Evolutionary conservation across 2,329 filamentous ascomycete species (phyloP), one percentile per base, ranked within the genome.

Genomic region (Ophiostoma tasmaniense): DNA sequence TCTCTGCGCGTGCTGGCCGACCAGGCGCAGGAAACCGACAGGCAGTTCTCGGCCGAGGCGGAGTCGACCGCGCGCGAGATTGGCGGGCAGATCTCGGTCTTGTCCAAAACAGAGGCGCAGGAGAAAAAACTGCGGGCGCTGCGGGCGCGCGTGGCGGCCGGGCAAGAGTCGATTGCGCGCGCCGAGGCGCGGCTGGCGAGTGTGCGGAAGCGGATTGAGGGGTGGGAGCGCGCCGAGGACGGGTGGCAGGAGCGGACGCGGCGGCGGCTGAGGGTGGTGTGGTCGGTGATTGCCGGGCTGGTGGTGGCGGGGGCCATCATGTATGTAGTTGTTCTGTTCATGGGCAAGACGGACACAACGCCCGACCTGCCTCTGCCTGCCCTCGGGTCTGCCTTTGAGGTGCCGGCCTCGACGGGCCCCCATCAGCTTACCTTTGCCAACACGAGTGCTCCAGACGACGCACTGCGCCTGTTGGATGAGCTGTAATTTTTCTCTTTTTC

Each of bases 201-300:
- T 17, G 89, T 91, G 14, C 83, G 86, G 66, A 79, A 83, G 68
- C 82, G 86, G 8, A 86, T 93, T 17, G 88, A 90, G 75, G 80
- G 81, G 35, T 91, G 89, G 84, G 89, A 91, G 76, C 82, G 81
- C 69, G 83, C 85, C 1, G 90, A 93, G 77, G 81, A 80, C 65
- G 85, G 87, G 74, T 89, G 88, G 82, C 86, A 90, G 77, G 87
- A 90, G 74, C 86, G 82, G 74, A 90, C 87, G n/a, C 80, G 87
- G 71, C 82, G 80, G 75, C 83, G 88, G 66, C 79, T 91, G 71
- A 86, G 84, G 72, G 81, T 85, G 25, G 79, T 90, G 64, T 91
- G 89, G 87, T 82, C 86, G 52, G 81, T 87, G 71, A 84, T 84
- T 70, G 84, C 80, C 28, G 76, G 81, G 10, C 70, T 83, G 42